Evolutionary conservation across 495 filamentous ascomycete species (phyloP), one percentile per base, ranked within the genome.

Genomic region (Xylaria acuta): DNA sequence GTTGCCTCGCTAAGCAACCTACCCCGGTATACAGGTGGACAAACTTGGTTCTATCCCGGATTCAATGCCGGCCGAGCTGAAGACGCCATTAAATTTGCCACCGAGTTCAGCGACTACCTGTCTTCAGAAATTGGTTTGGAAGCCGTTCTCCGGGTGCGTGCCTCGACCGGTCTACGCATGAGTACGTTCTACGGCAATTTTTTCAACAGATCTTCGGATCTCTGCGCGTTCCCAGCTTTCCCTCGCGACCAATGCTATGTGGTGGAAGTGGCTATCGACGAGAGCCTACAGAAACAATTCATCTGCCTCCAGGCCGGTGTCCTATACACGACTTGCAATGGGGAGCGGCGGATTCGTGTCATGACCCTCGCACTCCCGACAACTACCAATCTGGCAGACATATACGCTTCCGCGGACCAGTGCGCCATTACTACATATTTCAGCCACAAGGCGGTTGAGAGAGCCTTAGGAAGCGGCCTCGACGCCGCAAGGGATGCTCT

Each of bases 111-210:
- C 75, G 95, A 98, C 72, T 97, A 95, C 77, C 86, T 99, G 32
- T 97, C 94, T 5, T 90, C 94, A 1, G 96, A 99, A 79, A 98
- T 99, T 77, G 97, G 95, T 0, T 85, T 99, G 60, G 96, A 99
- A 82, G 96, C 96, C 47, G 96, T 99, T 60, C 92, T 99, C 66
- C 92, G 96, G 72, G 97, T 99, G 7, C 89, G 96, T 72, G 95
- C 95, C 32, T 98, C 97, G 12, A 98, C 95, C 14, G 96, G 96
- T 59, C 84, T 99, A 62, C 91, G 96, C 41, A 98, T 98, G 94
- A 97, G 88, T 84, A 93, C 95, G 0, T 99, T 99, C 85, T 99
- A 98, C 82, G 96, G 96, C 72, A 99, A 99, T 82, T 99, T 99
- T 83, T 99, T 99, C 88, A 99, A 98, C 83, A 89, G 96, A 69